These are phyloP conservation scores for Penicillium chermesinum DNA, from an alignment of 495 filamentous ascomycete species.

Conservation along the genomic window DNA sequence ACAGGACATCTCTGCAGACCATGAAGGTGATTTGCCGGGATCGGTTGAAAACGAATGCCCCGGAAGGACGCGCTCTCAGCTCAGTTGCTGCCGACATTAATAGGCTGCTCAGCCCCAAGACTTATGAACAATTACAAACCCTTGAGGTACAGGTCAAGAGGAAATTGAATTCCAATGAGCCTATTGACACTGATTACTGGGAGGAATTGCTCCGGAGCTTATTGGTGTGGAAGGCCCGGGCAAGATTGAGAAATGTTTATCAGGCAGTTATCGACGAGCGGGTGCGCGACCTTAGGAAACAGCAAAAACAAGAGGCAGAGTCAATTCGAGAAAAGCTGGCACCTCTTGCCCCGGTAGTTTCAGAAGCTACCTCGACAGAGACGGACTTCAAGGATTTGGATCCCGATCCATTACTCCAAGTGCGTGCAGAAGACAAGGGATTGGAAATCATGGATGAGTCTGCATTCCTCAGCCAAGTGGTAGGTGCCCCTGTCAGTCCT, in stretches of 20 bases:
- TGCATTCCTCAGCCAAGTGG: slow-evolving; percentile 55
- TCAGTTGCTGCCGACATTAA: slow-evolving; percentile 88
- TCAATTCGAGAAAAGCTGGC: slow-evolving; percentile 53
- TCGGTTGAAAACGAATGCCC: slow-evolving; percentile 60
- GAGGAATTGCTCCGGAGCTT: slow-evolving; percentile 83
- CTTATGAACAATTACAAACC: slow-evolving; percentile 75
- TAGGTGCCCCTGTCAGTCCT: slow-evolving; percentile 21
- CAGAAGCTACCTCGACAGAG: slow-evolving; percentile 5
- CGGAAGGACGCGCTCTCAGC: slow-evolving; percentile 67
- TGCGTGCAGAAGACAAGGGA: slow-evolving; percentile 62
- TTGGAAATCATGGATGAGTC: slow-evolving; percentile 59
- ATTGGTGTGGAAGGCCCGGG: slow-evolving; percentile 84
- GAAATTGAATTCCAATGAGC: slow-evolving; percentile 83
- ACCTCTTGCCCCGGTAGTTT: slow-evolving; percentile 31
- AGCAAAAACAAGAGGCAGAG: slow-evolving; percentile 67
- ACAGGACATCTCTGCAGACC: slow-evolving; percentile 54
- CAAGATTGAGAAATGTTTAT: slow-evolving; percentile 75
- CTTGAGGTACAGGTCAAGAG: slow-evolving; percentile 78
- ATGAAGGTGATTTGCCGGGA: slow-evolving; percentile 82
- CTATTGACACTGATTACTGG: slow-evolving; percentile 97
- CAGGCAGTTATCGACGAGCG: slow-evolving; percentile 71
- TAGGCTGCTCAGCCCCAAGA: slow-evolving; percentile 76
- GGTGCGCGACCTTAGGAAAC: slow-evolving; percentile 58
- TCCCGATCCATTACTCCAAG: slow-evolving; percentile 65
- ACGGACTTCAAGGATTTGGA: slow-evolving; percentile 46